These are phyloP conservation scores for Orobanche coerulescens DNA, from an alignment of 257 asterid genomes.

Conservation along the genomic window DNA sequence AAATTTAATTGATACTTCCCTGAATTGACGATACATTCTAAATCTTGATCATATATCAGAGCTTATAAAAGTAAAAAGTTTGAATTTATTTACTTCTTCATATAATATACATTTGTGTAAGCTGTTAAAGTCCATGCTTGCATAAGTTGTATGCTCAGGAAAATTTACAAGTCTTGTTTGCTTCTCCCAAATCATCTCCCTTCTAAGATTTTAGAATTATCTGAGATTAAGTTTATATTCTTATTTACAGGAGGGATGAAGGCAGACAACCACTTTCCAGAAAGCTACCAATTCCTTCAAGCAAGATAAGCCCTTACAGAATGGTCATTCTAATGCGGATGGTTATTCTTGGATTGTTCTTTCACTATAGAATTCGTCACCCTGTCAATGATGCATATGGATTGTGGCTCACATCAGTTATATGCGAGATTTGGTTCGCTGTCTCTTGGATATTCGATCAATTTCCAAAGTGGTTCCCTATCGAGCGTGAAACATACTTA, in stretches of 20 bases:
- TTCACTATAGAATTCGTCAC: constrained; percentile 81
- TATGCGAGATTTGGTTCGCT: constrained; percentile 96
- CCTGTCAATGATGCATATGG: constrained; percentile 92
- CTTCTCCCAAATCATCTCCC: background rate
- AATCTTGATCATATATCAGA: background rate
- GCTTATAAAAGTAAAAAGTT: background rate
- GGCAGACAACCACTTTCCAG: constrained; percentile 97
- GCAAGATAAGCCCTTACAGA: constrained; percentile 92
- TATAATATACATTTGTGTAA: background rate
- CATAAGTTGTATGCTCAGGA: background rate
- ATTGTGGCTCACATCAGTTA: constrained; percentile 82
- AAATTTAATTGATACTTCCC: no score
- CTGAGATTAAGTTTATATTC: background rate
- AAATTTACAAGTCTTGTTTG: background rate
- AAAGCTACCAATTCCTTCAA: constrained; percentile 74
- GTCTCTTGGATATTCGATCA: constrained; percentile 92
- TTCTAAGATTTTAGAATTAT: background rate
- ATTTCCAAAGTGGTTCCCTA: constrained; percentile 91
- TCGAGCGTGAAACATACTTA: constrained; percentile 80
- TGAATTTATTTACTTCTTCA: background rate
- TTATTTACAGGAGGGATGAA: constrained; percentile 77
- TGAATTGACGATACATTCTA: background rate
- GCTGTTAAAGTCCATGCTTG: constrained; percentile 1
- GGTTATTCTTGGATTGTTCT: constrained; percentile 72
- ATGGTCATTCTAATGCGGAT: constrained; percentile 69